phyloP scores from a whole-genome alignment of 768 basidiomycete genomes.

The Mycena albidolilacea region DNA sequence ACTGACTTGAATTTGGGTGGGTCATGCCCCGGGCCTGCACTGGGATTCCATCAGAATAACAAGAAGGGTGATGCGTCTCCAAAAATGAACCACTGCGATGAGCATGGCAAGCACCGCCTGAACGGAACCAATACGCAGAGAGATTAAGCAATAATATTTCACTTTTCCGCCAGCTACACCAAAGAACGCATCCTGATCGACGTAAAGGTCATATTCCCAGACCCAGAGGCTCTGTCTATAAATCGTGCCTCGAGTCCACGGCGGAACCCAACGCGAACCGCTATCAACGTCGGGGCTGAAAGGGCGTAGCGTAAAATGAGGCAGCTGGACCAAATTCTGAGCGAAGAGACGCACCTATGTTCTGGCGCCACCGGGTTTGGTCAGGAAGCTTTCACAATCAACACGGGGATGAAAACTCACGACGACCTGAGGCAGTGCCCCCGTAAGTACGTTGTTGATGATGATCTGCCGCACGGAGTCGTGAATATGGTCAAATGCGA shows the following conservation, averaged over 20 bases:
- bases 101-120: too few relatives aligned
- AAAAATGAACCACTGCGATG: too few relatives aligned
- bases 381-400: neutral
- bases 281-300: neutral
- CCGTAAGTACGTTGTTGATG: neutral
- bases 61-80: too few relatives aligned
- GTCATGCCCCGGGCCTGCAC: too few relatives aligned
- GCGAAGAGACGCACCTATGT: neutral
- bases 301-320: too few relatives aligned
- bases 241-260: neutral
- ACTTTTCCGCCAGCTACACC: neutral
- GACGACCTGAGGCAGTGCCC: neutral
- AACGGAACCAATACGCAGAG: too few relatives aligned
- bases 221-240: neutral
- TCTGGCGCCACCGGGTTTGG: neutral
- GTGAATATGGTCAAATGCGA: neutral
- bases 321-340: too few relatives aligned
- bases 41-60: too few relatives aligned
- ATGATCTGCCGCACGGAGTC: neutral
- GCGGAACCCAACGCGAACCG: neutral
- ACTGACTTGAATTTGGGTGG: too few relatives aligned
- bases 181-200: neutral
- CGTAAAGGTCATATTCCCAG: neutral
- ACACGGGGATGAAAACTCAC: neutral
- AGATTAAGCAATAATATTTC: too few relatives aligned